These are phyloP conservation scores for Aspergillus neotritici DNA, from an alignment of 2,329 filamentous ascomycete genomes.

Conservation along the genomic window DNA sequence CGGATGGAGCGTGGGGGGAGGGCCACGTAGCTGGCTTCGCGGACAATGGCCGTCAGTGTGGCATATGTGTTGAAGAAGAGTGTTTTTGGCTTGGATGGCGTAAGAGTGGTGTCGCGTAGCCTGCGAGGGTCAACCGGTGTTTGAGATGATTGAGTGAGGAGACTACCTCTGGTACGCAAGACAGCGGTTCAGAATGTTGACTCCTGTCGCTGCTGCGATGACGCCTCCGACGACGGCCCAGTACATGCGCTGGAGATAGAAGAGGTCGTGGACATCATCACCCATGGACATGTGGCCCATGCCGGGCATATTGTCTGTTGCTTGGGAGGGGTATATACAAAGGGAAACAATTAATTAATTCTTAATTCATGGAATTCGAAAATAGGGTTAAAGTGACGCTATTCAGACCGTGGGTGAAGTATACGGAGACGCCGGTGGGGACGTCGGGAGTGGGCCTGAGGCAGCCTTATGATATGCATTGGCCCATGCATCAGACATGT, in stretches of 20 bases:
- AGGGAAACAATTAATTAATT: too few species aligned
- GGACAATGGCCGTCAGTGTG: constrained; percentile 49
- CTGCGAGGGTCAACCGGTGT: constrained; percentile 25
- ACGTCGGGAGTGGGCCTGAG: too few species aligned
- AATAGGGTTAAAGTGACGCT: too few species aligned
- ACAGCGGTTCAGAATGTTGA: constrained; percentile 43
- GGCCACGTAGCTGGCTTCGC: constrained; percentile 48
- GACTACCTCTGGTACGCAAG: constrained; percentile 47
- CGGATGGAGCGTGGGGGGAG: constrained; percentile 33
- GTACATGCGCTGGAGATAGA: constrained; percentile 48
- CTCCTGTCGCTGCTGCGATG: constrained; percentile 29
- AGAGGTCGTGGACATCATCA: constrained; percentile 40
- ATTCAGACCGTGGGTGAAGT: too few species aligned
- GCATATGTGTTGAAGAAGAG: constrained; percentile 45
- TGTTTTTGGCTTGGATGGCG: constrained; percentile 51
- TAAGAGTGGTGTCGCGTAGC: constrained; percentile 39
- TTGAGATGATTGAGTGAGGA: constrained; percentile 1
- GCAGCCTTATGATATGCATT: too few species aligned
- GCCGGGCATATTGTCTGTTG: constrained; percentile 18
- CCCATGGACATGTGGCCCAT: constrained; percentile 41
- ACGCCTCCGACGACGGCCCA: constrained; percentile 46
- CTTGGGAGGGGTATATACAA: too few species aligned
- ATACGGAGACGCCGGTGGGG: too few species aligned
- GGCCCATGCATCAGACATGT: not conserved
- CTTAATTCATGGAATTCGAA: too few species aligned